These are phyloP conservation scores for Colletotrichum salicis DNA, from an alignment of 2,329 filamentous ascomycete genomes.

Conservation along the genomic window DNA sequence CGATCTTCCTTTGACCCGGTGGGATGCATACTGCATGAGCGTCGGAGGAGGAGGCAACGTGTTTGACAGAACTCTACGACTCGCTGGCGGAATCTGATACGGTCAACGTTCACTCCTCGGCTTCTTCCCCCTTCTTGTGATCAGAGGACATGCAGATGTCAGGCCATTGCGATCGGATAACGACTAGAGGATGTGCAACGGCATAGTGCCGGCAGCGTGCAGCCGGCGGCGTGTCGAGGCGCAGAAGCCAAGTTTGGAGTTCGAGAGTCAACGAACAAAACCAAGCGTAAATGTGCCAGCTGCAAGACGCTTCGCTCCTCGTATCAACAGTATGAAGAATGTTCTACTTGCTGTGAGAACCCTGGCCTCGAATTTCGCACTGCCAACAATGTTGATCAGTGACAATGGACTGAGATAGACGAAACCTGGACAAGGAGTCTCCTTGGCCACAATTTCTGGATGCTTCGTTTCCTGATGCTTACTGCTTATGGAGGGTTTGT, in stretches of 20 bases:
- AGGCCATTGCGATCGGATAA: neutral
- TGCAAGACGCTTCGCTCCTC: neutral
- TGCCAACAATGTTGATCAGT: neutral
- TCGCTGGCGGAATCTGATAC: neutral
- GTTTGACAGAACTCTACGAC: slow-evolving; percentile 9
- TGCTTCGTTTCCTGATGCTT: neutral
- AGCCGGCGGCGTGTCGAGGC: neutral
- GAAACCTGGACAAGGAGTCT: neutral
- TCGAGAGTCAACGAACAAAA: neutral
- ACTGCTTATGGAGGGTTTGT: neutral
- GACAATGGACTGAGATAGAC: neutral
- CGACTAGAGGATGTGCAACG: neutral
- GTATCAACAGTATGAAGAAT: neutral
- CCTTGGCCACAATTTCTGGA: neutral
- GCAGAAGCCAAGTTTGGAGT: neutral
- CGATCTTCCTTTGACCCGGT: neutral
- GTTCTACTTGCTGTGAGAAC: neutral
- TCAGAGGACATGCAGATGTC: neutral
- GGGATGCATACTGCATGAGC: neutral
- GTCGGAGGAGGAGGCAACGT: neutral
- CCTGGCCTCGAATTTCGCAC: neutral
- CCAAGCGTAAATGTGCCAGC: neutral
- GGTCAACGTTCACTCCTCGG: neutral
- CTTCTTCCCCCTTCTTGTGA: neutral
- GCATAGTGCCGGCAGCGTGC: slow-evolving; percentile 2